phyloP scores from a whole-genome alignment of 2,329 filamentous ascomycete genomes.

The Cordyceps cicadae region DNA sequence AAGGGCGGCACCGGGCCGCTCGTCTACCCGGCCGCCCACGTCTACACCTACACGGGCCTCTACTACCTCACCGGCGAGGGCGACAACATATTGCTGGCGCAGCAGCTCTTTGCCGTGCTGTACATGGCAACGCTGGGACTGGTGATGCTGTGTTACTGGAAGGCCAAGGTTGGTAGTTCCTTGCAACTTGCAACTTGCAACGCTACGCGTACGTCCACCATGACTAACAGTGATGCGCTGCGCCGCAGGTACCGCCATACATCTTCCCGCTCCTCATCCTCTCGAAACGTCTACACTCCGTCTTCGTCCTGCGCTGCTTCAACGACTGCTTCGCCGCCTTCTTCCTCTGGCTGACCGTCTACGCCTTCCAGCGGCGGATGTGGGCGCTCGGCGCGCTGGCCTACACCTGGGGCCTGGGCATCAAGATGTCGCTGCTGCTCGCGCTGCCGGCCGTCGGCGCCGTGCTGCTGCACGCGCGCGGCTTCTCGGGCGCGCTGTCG shows the following conservation, averaged over 20 bases:
- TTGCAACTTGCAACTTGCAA: too few species aligned
- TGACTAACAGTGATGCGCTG: background rate
- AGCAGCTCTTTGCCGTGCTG: slow-evolving; percentile 70
- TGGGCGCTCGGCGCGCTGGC: slow-evolving; percentile 67
- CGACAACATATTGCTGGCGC: slow-evolving; percentile 67
- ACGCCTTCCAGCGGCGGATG: slow-evolving; percentile 61
- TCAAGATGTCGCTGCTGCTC: slow-evolving; percentile 90
- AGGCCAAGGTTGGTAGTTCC: slow-evolving; percentile 49
- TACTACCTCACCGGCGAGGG: slow-evolving; percentile 73
- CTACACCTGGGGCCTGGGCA: slow-evolving; percentile 74
- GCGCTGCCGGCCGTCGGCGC: slow-evolving; percentile 72
- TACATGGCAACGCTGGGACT: slow-evolving; percentile 69
- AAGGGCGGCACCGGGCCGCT: slow-evolving; percentile 83
- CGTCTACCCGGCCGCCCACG: slow-evolving; percentile 89
- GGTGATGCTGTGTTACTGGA: slow-evolving; percentile 75
- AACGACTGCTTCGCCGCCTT: slow-evolving; percentile 88
- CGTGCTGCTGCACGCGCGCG: slow-evolving; percentile 65
- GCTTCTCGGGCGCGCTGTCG: slow-evolving; percentile 55
- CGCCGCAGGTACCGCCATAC: slow-evolving; percentile 66
- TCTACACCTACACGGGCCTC: slow-evolving; percentile 79
- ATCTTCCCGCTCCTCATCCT: slow-evolving; percentile 77
- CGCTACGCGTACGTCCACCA: background rate
- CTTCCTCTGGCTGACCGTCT: slow-evolving; percentile 76
- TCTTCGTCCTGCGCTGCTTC: slow-evolving; percentile 87
- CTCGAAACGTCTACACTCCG: slow-evolving; percentile 87